phyloP scores from a whole-genome alignment of 225 moss, liverwort and hornwort species.

The Neckera pumila region DNA sequence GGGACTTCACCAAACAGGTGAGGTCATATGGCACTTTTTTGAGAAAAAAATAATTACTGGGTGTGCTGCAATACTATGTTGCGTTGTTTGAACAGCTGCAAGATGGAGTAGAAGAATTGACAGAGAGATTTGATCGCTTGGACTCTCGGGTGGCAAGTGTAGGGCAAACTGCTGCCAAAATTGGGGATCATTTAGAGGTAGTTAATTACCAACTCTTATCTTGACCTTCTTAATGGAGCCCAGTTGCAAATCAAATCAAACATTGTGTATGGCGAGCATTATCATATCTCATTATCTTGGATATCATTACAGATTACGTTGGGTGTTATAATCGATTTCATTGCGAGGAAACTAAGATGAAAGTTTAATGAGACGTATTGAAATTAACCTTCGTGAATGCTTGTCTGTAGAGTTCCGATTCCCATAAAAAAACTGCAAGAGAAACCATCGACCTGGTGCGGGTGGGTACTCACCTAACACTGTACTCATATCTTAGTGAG shows the following conservation, averaged over 20 bases:
- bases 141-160: conserved; percentile 74
- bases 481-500: neutral
- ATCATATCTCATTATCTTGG: neutral
- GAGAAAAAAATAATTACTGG: too few relatives aligned
- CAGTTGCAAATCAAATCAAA: neutral
- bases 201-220: neutral
- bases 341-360: neutral
- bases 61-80: neutral
- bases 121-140: conserved; percentile 63
- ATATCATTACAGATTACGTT: neutral
- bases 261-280: neutral
- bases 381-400: neutral
- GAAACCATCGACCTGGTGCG: conserved; percentile 68
- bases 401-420: conserved; percentile 57
- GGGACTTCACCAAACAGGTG: neutral
- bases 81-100: conserved; percentile 37
- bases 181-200: conserved; percentile 84
- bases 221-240: neutral
- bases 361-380: neutral
- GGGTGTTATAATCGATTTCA: too few relatives aligned
- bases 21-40: neutral
- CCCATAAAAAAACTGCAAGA: conserved; percentile 58
- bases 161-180: conserved; percentile 79
- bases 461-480: conserved; percentile 10
- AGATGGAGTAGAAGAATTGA: conserved; percentile 46